These are phyloP conservation scores for Metschnikowia koreensis DNA, from an alignment of 805 yeast genomes.

Conservation along the genomic window DNA sequence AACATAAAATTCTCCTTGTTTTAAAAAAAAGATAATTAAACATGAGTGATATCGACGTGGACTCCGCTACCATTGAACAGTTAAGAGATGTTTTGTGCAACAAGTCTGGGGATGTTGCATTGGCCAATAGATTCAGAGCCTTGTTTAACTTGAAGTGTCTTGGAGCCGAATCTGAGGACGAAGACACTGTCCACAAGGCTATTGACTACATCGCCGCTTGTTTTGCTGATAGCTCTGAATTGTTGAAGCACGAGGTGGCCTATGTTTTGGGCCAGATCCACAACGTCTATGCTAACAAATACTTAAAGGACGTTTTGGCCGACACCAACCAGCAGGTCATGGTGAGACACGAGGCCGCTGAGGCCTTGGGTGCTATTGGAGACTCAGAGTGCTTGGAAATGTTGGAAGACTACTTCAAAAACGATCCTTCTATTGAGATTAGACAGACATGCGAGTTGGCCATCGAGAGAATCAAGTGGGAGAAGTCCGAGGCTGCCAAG, in stretches of 20 bases:
- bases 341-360: constrained; percentile 99
- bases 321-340: constrained; percentile 75
- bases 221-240: constrained; percentile 78
- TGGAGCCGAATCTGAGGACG: constrained; percentile 66
- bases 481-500: constrained; percentile 62
- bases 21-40: background rate
- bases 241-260: constrained; percentile 96
- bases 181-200: constrained; percentile 59
- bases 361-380: constrained; percentile 95
- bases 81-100: constrained; percentile 70
- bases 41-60: constrained; percentile 40
- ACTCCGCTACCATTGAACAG: constrained; percentile 52
- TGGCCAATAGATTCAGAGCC: constrained; percentile 91
- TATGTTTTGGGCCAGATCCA: constrained; percentile 95
- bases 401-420: constrained; percentile 57
- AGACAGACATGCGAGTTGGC: constrained; percentile 98
- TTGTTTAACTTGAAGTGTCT: constrained; percentile 84
- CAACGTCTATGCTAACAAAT: constrained; percentile 73
- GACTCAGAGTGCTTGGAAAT: constrained; percentile 69
- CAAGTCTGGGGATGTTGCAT: constrained; percentile 63
- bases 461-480: constrained; percentile 92
- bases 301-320: constrained; percentile 66
- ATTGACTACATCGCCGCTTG: constrained; percentile 83
- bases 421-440: constrained; percentile 84
- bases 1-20: background rate